Percentiles rank a stretch among this genome's conserved stretches.
Conservation (phyloP, 2,329 filamentous ascomycete species). For the Colletotrichum lentis region DNA sequence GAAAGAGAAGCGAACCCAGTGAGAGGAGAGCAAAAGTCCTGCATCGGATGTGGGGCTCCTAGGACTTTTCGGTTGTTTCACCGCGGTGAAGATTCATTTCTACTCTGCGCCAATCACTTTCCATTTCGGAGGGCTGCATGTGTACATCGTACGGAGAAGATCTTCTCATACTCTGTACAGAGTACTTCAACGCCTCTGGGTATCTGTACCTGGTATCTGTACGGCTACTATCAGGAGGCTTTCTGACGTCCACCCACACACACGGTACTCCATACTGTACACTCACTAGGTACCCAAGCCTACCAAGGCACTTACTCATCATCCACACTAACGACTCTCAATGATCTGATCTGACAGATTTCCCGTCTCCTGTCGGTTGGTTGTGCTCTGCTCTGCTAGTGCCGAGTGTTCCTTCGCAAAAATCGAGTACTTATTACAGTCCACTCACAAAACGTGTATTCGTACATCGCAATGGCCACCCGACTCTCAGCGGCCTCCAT, state of each 20-base stretch:
- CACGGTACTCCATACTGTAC: too few species aligned
- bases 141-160: neutral
- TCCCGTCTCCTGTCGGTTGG: slow-evolving; percentile 13
- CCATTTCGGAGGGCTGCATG: neutral
- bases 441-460: too few species aligned
- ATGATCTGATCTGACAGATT: slow-evolving; percentile 29
- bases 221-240: too few species aligned
- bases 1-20: too few species aligned
- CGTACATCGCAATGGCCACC: slow-evolving; percentile 2
- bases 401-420: neutral
- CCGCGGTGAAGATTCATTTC: slow-evolving; percentile 30
- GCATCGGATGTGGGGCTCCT: slow-evolving; percentile 31
- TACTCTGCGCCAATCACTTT: slow-evolving; percentile 28
- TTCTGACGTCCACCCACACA: slow-evolving; percentile 9
- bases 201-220: too few species aligned
- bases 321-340: neutral
- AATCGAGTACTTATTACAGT: neutral
- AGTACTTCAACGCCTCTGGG: neutral
- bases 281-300: neutral
- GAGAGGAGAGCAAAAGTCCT: slow-evolving; percentile 27
- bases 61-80: slow-evolving; percentile 36
- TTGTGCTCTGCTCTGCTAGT: slow-evolving; percentile 1
- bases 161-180: too few species aligned
- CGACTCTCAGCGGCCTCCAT: slow-evolving; percentile 6
- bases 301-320: neutral